Evolutionary conservation across 148 eudicot genomes (phyloP), one percentile per base, ranked within the genome.

Genomic region (Simmondsia chinensis): DNA sequence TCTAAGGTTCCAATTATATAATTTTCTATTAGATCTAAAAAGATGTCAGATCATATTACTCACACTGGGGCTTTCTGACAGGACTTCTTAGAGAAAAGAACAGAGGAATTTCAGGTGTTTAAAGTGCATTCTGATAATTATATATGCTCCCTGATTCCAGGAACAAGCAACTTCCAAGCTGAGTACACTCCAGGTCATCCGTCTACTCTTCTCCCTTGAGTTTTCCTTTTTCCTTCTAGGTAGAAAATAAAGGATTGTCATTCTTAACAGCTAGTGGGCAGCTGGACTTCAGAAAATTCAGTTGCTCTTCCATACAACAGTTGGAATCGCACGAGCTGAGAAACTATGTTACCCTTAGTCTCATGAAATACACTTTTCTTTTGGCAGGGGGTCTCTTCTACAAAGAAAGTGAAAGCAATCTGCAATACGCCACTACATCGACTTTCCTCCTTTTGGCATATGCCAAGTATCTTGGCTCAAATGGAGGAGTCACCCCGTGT

Each of bases 71-170:
- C 25, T 37, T 31, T 41, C 2, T 19, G 4, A 44, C 82, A 84
- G 94, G 81, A 53, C 41, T 86, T 78, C 48, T 60, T 86, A 21
- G 75, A 82, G 65, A 51, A 69, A 6, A 60, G 56, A 31, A 57
- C 35, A 18, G 54, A 75, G 34, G 81, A 70, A 23, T 72, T 86
- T 50, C 67, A 79, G 52, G 20, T 59, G 23, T 86, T 73, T 45
- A 86, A 86, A 62, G 60, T 63, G 27, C 93, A 86, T 48, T 73
- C 93, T 1, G 96, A 86, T 63, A 86, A 71, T 54, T 86, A 73
- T 25, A 76, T 86, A 28, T 86, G 93, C 57, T 86, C 96, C 30
- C 58, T 86, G 0, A 54, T 82, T 27, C 87, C 81, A 10, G 93
- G 82, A 32, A 55, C 87, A 13, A 70, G 68, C 25, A 69, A 56